A percentile compares a stretch with the other conserved stretches of the same genome.
These are phyloP conservation scores for Nitzschia sp. DNA, from an alignment of 108 stramenopile species.

Conservation along the genomic window DNA sequence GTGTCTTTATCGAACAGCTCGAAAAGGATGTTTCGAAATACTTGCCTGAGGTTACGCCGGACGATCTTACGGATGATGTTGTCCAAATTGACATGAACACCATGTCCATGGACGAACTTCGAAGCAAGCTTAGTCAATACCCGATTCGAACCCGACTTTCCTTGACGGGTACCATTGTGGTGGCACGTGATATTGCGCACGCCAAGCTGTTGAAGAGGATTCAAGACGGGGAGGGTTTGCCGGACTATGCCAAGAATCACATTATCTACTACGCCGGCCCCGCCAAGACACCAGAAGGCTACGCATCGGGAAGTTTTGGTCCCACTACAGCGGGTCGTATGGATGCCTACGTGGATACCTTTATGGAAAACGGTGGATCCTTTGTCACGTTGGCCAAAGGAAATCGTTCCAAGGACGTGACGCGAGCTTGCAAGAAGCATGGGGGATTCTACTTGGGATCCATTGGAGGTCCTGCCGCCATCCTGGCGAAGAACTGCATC, in stretches of 20 bases:
- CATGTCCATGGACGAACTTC: constrained; percentile 85
- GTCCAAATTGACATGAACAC: constrained; percentile 89
- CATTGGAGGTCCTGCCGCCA: constrained; percentile 96
- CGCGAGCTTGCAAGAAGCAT: constrained; percentile 94
- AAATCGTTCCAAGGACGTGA: constrained; percentile 91
- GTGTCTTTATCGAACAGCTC: constrained; percentile 93
- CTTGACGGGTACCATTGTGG: constrained; percentile 92
- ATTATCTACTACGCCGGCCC: constrained; percentile 98
- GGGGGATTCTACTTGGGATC: constrained; percentile 96
- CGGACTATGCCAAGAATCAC: constrained; percentile 94
- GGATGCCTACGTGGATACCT: constrained; percentile 94
- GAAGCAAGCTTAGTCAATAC: constrained; percentile 77
- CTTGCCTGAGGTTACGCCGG: constrained; percentile 90
- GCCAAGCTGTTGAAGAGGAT: constrained; percentile 93
- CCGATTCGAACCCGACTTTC: constrained; percentile 88
- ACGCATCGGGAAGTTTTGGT: constrained; percentile 93
- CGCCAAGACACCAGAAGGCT: constrained; percentile 96
- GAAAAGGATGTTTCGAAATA: constrained; percentile 92
- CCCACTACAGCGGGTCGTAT: constrained; percentile 98
- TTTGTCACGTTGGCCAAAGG: constrained; percentile 96
- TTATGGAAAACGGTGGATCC: constrained; percentile 91
- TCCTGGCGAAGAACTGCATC: constrained; percentile 95
- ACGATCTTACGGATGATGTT: constrained; percentile 50
- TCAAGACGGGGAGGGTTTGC: constrained; percentile 91
- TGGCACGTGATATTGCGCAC: constrained; percentile 97